These are phyloP conservation scores for Fimicolochytrium jonesii DNA, from an alignment of 192 early-diverging fungal genomes.

Conservation along the genomic window DNA sequence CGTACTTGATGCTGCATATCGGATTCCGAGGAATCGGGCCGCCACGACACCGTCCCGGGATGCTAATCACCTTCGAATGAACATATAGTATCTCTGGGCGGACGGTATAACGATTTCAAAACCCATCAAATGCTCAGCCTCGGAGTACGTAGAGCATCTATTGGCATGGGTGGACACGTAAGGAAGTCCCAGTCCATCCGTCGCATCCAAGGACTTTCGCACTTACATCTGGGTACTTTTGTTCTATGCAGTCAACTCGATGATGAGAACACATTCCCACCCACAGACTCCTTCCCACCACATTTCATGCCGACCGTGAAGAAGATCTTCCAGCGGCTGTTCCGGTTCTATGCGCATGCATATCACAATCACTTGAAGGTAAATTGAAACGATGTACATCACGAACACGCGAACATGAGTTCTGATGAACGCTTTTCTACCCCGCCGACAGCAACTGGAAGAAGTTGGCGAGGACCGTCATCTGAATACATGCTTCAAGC, in stretches of 20 bases:
- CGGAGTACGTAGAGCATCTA: constrained; percentile 31
- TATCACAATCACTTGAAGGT: constrained; percentile 37
- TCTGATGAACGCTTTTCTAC: neutral
- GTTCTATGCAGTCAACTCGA: constrained; percentile 29
- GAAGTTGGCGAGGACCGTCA: constrained; percentile 38
- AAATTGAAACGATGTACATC: neutral
- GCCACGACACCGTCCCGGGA: too few relatives aligned
- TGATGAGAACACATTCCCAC: constrained; percentile 26
- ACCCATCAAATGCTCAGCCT: constrained; percentile 25
- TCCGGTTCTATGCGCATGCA: constrained; percentile 35
- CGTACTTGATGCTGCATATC: too few relatives aligned
- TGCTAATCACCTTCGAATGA: too few relatives aligned
- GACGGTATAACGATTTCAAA: constrained; percentile 37
- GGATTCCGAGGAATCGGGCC: too few relatives aligned
- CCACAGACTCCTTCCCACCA: constrained; percentile 25
- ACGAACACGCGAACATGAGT: neutral
- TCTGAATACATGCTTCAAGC: constrained; percentile 40
- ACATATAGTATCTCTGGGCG: constrained; percentile 41
- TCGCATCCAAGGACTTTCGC: too few relatives aligned
- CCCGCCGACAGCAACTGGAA: constrained; percentile 39
- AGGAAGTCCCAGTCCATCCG: neutral
- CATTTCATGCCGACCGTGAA: constrained; percentile 21
- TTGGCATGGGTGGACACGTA: constrained; percentile 31
- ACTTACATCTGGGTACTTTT: too few relatives aligned
- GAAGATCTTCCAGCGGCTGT: constrained; percentile 35